Percentiles rank a stretch among this genome's conserved stretches.
Evolutionary conservation across 345 rosid species (phyloP).

Genomic region (Eutrema yunnanense): DNA sequence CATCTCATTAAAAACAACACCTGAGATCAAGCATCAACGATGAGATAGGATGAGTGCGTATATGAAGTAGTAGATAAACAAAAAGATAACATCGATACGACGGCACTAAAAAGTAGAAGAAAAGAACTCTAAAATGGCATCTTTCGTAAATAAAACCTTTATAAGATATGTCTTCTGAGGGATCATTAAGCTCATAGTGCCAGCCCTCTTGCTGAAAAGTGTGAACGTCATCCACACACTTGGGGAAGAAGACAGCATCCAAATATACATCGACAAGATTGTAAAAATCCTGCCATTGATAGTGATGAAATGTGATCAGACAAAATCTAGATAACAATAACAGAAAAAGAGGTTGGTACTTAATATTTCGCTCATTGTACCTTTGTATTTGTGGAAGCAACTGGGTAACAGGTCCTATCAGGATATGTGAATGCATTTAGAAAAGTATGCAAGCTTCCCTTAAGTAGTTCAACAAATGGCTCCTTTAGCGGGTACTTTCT

Average conservation of each 20-base stretch:
- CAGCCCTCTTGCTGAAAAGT: constrained; percentile 99
- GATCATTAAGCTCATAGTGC: constrained; percentile 90
- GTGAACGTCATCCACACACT: constrained; percentile 79
- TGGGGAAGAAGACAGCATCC: constrained; percentile 98
- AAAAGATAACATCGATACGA: neutral
- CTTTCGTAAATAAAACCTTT: constrained; percentile 47
- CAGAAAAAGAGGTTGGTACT: neutral
- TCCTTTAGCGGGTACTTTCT: constrained; percentile 95
- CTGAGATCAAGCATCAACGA: constrained; percentile 37
- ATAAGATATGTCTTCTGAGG: constrained; percentile 79
- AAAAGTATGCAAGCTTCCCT: constrained; percentile 92
- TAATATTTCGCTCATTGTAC: constrained; percentile 28
- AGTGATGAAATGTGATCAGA: constrained; percentile 20
- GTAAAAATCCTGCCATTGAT: constrained; percentile 74
- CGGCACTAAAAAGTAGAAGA: neutral
- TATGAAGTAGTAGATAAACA: neutral
- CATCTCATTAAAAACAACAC: constrained; percentile 99
- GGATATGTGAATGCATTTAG: constrained; percentile 97
- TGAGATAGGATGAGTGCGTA: neutral
- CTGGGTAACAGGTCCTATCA: constrained; percentile 96
- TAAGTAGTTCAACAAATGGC: constrained; percentile 91
- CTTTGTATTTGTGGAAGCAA: constrained; percentile 93
- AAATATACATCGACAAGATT: constrained; percentile 93
- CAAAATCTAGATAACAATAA: neutral
- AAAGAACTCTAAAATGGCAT: neutral